A percentile compares a stretch with the other conserved stretches of the same genome.
Conservation (phyloP, 129 eudicot species). For the Heracleum sosnowskyi region DNA sequence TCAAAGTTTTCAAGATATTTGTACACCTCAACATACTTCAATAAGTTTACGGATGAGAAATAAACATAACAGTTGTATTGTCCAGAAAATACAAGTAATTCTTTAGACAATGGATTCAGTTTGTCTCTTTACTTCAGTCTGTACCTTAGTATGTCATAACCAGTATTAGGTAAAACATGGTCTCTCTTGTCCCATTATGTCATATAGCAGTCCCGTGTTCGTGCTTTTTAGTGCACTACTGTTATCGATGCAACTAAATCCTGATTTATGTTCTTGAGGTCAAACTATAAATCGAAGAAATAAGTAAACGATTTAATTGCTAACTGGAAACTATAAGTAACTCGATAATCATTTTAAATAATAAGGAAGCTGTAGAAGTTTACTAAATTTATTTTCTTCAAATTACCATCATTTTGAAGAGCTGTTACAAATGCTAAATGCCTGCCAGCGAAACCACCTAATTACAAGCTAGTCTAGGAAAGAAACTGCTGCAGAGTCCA, state of each 20-base stretch:
- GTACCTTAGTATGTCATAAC: not conserved
- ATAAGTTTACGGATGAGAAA: not conserved
- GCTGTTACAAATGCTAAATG: not conserved
- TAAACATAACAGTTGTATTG: not conserved
- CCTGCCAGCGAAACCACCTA: not conserved
- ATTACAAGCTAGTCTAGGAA: not conserved
- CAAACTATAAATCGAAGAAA: not conserved
- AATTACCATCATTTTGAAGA: not conserved
- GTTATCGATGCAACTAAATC: not conserved
- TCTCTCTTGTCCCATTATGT: not conserved
- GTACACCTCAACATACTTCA: not conserved
- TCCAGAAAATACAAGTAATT: not conserved
- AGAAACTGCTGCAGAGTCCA: not conserved
- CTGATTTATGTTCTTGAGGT: not conserved
- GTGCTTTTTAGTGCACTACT: not conserved
- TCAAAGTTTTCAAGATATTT: not conserved
- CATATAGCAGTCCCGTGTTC: not conserved
- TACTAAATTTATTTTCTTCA: not conserved
- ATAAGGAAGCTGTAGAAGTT: not conserved
- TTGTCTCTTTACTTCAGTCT: not conserved
- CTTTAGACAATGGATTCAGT: no score
- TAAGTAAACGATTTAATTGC: not conserved
- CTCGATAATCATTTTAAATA: not conserved
- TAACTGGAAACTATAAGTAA: not conserved
- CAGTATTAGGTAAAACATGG: not conserved